A percentile compares a stretch with the other conserved stretches of the same genome.
These are phyloP conservation scores for Protomyces gravidus DNA, from an alignment of 1,139 yeast genomes.

Conservation along the genomic window DNA sequence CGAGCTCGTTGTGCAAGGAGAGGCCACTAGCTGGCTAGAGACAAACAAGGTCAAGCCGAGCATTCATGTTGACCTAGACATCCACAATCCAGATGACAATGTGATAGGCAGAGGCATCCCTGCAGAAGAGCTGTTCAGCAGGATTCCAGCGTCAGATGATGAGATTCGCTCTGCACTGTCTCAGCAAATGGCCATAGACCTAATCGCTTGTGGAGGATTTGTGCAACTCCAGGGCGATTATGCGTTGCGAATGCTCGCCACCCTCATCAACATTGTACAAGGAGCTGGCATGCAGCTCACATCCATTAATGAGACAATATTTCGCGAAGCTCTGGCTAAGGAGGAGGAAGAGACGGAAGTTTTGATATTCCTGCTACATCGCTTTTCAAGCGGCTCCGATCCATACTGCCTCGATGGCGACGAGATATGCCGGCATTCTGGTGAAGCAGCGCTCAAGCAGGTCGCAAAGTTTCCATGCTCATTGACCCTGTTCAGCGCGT, in stretches of 20 bases:
- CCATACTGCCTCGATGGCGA: background rate
- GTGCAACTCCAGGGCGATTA: slow-evolving; percentile 4
- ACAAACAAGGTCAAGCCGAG: background rate
- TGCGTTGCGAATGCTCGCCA: slow-evolving; percentile 6
- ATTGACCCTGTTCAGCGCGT: background rate
- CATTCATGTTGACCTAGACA: background rate
- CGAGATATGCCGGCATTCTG: slow-evolving; percentile 2
- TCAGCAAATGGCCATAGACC: background rate
- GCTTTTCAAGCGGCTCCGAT: background rate
- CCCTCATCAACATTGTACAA: background rate
- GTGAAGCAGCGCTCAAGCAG: slow-evolving; percentile 3
- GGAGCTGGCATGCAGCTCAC: slow-evolving; percentile 6
- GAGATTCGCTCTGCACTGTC: slow-evolving; percentile 5
- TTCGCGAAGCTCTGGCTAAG: background rate
- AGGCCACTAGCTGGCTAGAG: slow-evolving; percentile 20
- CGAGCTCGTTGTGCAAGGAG: slow-evolving; percentile 13
- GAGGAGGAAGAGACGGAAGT: slow-evolving; percentile 9
- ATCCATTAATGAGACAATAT: background rate
- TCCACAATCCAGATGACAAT: background rate
- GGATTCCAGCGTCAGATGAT: slow-evolving; percentile 9
- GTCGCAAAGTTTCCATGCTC: slow-evolving; percentile 4
- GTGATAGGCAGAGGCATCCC: background rate
- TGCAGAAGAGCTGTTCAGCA: background rate
- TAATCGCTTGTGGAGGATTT: slow-evolving; percentile 1
- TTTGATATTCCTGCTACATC: background rate